A percentile compares a stretch with the other conserved stretches of the same genome.
These are phyloP conservation scores for Ceraceosorus guamensis DNA, from an alignment of 1,284 basidiomycete genomes.

Conservation along the genomic window DNA sequence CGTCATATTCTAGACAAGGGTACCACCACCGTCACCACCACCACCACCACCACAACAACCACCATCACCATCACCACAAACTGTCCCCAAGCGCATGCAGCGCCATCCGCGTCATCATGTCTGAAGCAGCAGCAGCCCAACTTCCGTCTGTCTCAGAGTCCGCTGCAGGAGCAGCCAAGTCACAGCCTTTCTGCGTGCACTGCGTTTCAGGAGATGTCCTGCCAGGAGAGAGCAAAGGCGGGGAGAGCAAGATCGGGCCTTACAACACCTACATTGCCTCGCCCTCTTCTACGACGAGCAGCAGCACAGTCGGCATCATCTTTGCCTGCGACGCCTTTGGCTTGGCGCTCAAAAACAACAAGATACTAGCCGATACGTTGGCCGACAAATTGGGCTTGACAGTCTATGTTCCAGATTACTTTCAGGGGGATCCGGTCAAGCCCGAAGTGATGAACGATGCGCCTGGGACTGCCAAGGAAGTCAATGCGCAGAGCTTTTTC, in stretches of 20 bases:
- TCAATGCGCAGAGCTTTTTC: conserved; percentile 9
- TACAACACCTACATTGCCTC: conserved; percentile 37
- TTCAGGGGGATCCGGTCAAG: conserved; percentile 23
- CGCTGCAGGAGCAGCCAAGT: no score
- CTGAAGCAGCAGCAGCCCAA: no score
- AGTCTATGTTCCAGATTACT: conserved; percentile 55
- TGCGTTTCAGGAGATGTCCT: conserved; percentile 26
- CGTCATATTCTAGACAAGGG: no score
- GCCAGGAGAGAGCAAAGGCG: conserved; percentile 27
- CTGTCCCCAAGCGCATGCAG: no score
- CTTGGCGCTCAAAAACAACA: conserved; percentile 47
- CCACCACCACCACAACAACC: no score
- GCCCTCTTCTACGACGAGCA: conserved; percentile 24
- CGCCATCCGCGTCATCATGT: no score
- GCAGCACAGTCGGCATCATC: conserved; percentile 52
- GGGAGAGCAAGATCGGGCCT: conserved; percentile 20
- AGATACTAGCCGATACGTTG: conserved; percentile 60
- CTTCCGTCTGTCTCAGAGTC: no score
- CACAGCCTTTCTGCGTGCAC: conserved; percentile 24
- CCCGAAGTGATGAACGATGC: conserved; percentile 7
- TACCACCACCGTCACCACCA: no score
- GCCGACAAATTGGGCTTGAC: conserved; percentile 56
- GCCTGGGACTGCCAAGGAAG: conserved; percentile 18
- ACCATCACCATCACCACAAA: no score
- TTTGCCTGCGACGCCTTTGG: conserved; percentile 59